Evolutionary conservation across 495 filamentous ascomycete species (phyloP).

Genomic region (Neohortaea acidophila): DNA sequence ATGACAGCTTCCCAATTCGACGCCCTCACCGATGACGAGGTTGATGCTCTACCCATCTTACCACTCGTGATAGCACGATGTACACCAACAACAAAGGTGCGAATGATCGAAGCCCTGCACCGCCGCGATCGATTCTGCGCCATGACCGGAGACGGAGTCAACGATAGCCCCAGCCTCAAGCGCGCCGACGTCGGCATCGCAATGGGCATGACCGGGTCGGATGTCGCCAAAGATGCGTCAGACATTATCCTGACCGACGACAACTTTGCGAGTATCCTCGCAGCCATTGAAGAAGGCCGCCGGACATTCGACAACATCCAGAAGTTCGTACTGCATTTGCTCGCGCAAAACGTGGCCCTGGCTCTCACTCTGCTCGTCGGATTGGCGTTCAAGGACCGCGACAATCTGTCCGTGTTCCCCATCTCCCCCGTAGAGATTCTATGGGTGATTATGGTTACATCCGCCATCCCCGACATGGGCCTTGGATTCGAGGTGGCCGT

Average conservation of each 20-base stretch:
- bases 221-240: constrained; percentile 77
- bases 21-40: constrained; percentile 40
- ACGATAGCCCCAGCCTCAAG: constrained; percentile 70
- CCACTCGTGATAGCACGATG: constrained; percentile 58
- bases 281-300: constrained; percentile 59
- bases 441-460: constrained; percentile 68
- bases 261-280: constrained; percentile 71
- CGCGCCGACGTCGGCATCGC: constrained; percentile 74
- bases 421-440: constrained; percentile 60
- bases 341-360: constrained; percentile 60
- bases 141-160: constrained; percentile 85
- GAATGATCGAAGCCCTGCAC: constrained; percentile 64
- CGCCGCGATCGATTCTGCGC: constrained; percentile 50
- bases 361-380: constrained; percentile 56
- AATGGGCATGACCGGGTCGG: constrained; percentile 61
- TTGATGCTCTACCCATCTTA: constrained; percentile 49
- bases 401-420: constrained; percentile 54
- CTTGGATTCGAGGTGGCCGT: constrained; percentile 56
- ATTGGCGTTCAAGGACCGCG: constrained; percentile 51
- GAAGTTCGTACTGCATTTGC: constrained; percentile 64
- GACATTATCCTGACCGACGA: constrained; percentile 70
- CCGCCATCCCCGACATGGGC: constrained; percentile 58
- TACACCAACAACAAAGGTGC: constrained; percentile 56
- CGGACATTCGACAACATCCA: constrained; percentile 74
- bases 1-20: constrained; percentile 61